Evolutionary conservation across 768 basidiomycete genomes (phyloP).

Genomic region (Termitomyces sp.): DNA sequence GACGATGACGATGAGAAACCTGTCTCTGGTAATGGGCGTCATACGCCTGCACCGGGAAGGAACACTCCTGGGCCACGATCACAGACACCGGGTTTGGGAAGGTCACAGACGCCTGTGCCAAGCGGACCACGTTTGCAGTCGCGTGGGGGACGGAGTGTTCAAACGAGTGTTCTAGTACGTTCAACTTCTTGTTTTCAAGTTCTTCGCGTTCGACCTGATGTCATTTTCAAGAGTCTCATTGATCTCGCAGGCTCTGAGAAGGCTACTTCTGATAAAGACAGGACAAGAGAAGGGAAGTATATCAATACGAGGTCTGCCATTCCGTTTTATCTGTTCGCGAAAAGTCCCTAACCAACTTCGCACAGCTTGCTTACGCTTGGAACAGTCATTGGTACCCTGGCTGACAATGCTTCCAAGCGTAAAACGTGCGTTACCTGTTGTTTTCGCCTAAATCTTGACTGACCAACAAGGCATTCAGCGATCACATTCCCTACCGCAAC

Average conservation of each 20-base stretch:
- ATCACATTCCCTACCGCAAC: slow-evolving; percentile 93
- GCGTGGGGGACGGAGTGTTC: slow-evolving; percentile 73
- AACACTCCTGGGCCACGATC: slow-evolving; percentile 34
- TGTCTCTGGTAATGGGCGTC: slow-evolving; percentile 22
- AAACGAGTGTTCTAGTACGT: slow-evolving; percentile 64
- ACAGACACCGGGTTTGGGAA: slow-evolving; percentile 41
- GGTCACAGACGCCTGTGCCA: slow-evolving; percentile 36
- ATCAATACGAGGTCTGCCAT: slow-evolving; percentile 77
- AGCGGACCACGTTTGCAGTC: slow-evolving; percentile 60
- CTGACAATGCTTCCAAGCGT: slow-evolving; percentile 77
- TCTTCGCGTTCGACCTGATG: background rate
- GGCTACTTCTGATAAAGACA: slow-evolving; percentile 91
- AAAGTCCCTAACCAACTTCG: slow-evolving; percentile 4
- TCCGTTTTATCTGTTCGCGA: background rate
- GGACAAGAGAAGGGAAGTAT: slow-evolving; percentile 94
- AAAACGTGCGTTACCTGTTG: slow-evolving; percentile 45
- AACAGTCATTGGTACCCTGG: slow-evolving; percentile 86
- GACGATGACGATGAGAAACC: slow-evolving; percentile 35
- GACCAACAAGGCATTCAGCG: slow-evolving; percentile 32
- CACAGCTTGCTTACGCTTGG: slow-evolving; percentile 84
- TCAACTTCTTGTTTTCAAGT: slow-evolving; percentile 14
- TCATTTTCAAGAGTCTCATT: slow-evolving; percentile 64
- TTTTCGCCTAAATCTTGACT: background rate
- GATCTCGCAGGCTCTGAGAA: slow-evolving; percentile 97
- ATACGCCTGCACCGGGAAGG: slow-evolving; percentile 23